Evolutionary conservation across 805 yeast genomes (phyloP), one percentile per base, ranked within the genome.

Genomic region (Metschnikowia similis): DNA sequence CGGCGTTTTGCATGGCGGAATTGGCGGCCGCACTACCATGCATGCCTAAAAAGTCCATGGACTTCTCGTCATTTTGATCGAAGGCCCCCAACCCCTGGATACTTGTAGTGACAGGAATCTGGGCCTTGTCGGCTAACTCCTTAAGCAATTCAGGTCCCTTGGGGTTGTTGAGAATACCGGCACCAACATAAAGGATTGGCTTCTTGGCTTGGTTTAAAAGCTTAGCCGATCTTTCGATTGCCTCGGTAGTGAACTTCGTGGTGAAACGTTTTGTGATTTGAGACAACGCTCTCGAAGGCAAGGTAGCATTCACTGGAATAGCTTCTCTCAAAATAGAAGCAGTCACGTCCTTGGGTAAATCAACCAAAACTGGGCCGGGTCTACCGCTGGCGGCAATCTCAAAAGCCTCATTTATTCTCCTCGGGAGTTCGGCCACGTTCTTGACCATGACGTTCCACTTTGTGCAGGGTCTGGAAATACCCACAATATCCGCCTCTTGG

Each of bases 401-500:
- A 63, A 94, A 94, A 28, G 98, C 98, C 74, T 94, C 99, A 68
- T 94, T 92, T 66, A 94, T 92, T 65, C 98, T 81, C 63, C 89
- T 81, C 54, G 99, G 99, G 59, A 94, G 77, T 72, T 94, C 99
- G 48, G 91, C 92, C 47, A 94, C 92, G 65, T 81, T 81, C 71
- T 89, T 94, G 51, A 94, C 97, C 99, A 94, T 94, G 36, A 91
- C 97, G 66, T 95, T 94, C 99, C 99, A 94, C 71, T 94, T 94
- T 53, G 99, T 90, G 77, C 99, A 94, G 7, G 96, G 84, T 66
- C 99, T 82, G 4, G 98, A 89, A 63, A 94, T 94, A 61, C 98
- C 99, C 42, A 94, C 82, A 48, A 92, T 95, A 66, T 94, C 99
- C 45, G 99, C 99, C 75, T 94, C 99, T 77, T 94, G 99, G 85